These are phyloP conservation scores for Fusarium sp. DNA, from an alignment of 2,329 filamentous ascomycete genomes.

Conservation along the genomic window DNA sequence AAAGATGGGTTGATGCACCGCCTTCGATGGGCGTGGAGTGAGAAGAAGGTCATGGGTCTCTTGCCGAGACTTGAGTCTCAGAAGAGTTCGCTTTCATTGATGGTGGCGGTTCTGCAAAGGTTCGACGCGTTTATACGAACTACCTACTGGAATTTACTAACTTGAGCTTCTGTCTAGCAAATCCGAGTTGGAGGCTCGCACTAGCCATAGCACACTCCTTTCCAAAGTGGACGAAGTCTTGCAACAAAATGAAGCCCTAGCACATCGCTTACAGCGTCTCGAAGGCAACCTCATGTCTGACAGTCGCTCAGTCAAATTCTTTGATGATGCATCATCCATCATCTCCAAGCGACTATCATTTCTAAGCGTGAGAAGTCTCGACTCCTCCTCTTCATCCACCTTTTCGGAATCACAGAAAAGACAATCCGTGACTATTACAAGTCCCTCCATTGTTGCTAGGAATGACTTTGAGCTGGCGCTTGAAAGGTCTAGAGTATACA, in stretches of 20 bases:
- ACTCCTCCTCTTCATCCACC: background rate
- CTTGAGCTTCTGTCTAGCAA: background rate
- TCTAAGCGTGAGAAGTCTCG: background rate
- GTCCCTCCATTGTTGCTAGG: background rate
- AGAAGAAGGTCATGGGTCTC: background rate
- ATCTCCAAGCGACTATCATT: background rate
- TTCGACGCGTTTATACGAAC: no score
- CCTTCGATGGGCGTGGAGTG: constrained; percentile 4
- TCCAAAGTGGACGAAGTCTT: constrained; percentile 8
- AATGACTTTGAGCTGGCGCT: constrained; percentile 2
- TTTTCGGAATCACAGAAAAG: background rate
- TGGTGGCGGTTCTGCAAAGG: constrained; percentile 11
- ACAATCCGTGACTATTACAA: background rate
- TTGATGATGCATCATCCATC: constrained; percentile 7
- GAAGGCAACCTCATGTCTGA: background rate
- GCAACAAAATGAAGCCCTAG: background rate
- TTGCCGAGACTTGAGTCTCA: constrained; percentile 6
- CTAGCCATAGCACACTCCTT: background rate
- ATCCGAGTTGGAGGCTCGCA: background rate
- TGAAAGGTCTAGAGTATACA: constrained; percentile 7
- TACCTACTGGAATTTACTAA: no score
- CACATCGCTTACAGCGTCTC: background rate
- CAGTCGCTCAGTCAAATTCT: constrained; percentile 5
- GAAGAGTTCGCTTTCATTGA: constrained; percentile 4
- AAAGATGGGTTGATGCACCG: constrained; percentile 9